Evolutionary conservation across 495 filamentous ascomycete species (phyloP).

Genomic region (Penicillium manginii): DNA sequence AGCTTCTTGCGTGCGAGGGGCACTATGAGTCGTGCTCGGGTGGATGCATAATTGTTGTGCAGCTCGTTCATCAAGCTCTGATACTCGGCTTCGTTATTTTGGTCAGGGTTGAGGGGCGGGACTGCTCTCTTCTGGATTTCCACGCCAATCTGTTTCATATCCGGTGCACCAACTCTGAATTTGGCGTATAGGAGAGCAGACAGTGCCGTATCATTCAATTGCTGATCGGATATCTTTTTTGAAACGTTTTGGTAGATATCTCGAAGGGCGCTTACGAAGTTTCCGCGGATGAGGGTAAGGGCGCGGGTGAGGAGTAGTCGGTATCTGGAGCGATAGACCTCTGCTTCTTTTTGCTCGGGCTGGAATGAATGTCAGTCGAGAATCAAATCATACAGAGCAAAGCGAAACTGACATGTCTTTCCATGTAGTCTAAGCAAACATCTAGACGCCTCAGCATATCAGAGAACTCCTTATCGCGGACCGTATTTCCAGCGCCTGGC

Average conservation of each 20-base stretch:
- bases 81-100: conserved; percentile 67
- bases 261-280: conserved; percentile 72
- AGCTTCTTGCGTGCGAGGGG: conserved; percentile 67
- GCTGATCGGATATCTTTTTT: conserved; percentile 69
- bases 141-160: conserved; percentile 66
- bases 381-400: neutral
- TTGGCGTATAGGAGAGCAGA: conserved; percentile 79
- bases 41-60: conserved; percentile 66
- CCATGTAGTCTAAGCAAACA: conserved; percentile 88
- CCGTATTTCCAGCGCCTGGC: conserved; percentile 81
- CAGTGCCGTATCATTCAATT: conserved; percentile 76
- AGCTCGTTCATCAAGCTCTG: conserved; percentile 67
- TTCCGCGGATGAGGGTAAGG: conserved; percentile 81
- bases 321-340: conserved; percentile 76
- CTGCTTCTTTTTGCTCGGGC: conserved; percentile 82
- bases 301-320: conserved; percentile 71
- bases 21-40: conserved; percentile 60
- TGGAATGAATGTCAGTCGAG: conserved; percentile 38
- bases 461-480: conserved; percentile 77
- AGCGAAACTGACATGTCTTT: conserved; percentile 64
- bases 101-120: conserved; percentile 60
- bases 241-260: conserved; percentile 72
- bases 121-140: conserved; percentile 73
- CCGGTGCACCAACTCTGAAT: conserved; percentile 69
- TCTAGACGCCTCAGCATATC: conserved; percentile 86